Conservation (phyloP, 1,284 basidiomycete genomes). For the Rhizopogon parksii region DNA sequence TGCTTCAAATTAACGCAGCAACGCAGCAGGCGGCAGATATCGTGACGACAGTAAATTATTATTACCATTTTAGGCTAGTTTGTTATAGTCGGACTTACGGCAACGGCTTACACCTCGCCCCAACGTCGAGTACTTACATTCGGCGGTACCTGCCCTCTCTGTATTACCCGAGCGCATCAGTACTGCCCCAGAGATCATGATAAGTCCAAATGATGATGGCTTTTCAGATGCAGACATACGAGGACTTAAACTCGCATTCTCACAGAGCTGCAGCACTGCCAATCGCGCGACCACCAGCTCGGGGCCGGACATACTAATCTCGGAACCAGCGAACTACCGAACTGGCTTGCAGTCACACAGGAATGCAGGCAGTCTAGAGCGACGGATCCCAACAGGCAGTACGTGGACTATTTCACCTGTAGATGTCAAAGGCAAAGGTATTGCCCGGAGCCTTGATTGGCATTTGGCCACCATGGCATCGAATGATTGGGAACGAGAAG, state of each 20-base stretch:
- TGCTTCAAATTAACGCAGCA: no score
- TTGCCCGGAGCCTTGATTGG: constrained; percentile 16
- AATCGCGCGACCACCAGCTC: neutral
- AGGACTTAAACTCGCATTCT: constrained; percentile 1
- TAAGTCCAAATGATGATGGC: constrained; percentile 10
- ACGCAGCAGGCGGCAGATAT: no score
- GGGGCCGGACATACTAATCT: no score
- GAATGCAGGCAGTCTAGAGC: neutral
- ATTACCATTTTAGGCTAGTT: neutral
- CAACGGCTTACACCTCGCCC: neutral
- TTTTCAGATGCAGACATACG: constrained; percentile 10
- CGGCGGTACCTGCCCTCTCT: no score
- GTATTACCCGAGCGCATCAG: neutral
- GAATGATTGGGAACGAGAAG: constrained; percentile 28
- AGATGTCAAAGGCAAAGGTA: constrained; percentile 19
- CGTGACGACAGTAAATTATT: no score
- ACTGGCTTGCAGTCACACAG: neutral
- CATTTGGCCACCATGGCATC: constrained; percentile 7
- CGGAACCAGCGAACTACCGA: neutral
- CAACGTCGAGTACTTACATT: neutral
- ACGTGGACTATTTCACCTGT: neutral
- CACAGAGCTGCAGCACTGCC: neutral
- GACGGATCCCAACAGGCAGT: neutral
- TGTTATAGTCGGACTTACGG: no score
- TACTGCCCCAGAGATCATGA: constrained; percentile 18